Conservation (phyloP, 768 basidiomycete genomes). For the Leucocoprinus sp. region DNA sequence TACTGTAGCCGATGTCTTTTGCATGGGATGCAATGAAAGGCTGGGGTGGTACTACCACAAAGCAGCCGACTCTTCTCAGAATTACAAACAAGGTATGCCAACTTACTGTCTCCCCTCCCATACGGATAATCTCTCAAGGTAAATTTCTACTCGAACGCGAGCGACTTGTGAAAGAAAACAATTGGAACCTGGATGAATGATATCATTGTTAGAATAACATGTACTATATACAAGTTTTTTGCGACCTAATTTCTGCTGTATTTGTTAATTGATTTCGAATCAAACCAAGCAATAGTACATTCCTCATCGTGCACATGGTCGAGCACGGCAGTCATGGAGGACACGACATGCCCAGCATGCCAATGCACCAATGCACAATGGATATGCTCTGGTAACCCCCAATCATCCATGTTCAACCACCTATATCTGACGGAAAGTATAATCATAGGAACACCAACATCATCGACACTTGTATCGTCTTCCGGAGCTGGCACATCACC, state of each 20-base stretch:
- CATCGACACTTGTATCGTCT: slow-evolving; percentile 75
- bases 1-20: slow-evolving; percentile 75
- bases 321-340: slow-evolving; percentile 41
- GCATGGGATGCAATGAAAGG: slow-evolving; percentile 69
- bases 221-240: background rate
- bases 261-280: background rate
- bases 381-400: slow-evolving; percentile 68
- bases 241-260: background rate
- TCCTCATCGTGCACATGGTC: slow-evolving; percentile 4
- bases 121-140: slow-evolving; percentile 41
- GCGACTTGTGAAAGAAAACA: slow-evolving; percentile 74
- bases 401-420: background rate
- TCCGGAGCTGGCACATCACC: slow-evolving; percentile 67
- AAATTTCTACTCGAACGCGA: slow-evolving; percentile 79
- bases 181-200: slow-evolving; percentile 55
- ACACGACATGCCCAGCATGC: slow-evolving; percentile 39
- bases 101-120: background rate
- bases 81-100: slow-evolving; percentile 72
- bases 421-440: background rate
- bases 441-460: slow-evolving; percentile 63
- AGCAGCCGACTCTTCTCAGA: slow-evolving; percentile 68
- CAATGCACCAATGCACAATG: slow-evolving; percentile 49
- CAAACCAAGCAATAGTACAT: background rate
- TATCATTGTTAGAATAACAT: background rate
- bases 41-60: slow-evolving; percentile 82